phyloP scores from a whole-genome alignment of 2,329 filamentous ascomycete species.

The Coniochaeta pulveracea region DNA sequence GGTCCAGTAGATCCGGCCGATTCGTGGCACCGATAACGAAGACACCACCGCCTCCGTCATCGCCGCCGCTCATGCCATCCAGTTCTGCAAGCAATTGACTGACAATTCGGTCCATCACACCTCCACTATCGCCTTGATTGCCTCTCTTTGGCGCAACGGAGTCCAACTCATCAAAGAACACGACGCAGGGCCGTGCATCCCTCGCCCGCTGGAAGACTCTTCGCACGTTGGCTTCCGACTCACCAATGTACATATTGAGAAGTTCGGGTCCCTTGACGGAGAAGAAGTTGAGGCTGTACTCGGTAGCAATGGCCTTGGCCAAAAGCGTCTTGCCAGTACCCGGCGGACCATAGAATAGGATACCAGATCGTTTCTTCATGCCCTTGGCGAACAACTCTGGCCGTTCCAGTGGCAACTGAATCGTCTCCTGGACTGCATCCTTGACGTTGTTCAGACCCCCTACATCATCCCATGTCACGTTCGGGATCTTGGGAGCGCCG shows the following conservation, averaged over 20 bases:
- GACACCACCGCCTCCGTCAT: slow-evolving; percentile 69
- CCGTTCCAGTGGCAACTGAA: slow-evolving; percentile 81
- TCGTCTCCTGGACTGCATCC: slow-evolving; percentile 93
- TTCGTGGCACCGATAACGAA: slow-evolving; percentile 98
- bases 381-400: slow-evolving; percentile 93
- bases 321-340: slow-evolving; percentile 89
- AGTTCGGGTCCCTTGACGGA: slow-evolving; percentile 85
- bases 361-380: slow-evolving; percentile 94
- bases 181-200: slow-evolving; percentile 77
- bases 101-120: slow-evolving; percentile 97
- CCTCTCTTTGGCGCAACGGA: slow-evolving; percentile 92
- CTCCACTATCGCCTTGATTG: slow-evolving; percentile 92
- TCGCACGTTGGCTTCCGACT: slow-evolving; percentile 84
- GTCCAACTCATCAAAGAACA: slow-evolving; percentile 90
- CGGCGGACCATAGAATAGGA: slow-evolving; percentile 83
- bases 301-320: slow-evolving; percentile 85
- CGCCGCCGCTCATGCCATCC: slow-evolving; percentile 93
- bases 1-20: slow-evolving; percentile 83
- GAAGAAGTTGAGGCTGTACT: slow-evolving; percentile 92
- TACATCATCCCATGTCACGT: slow-evolving; percentile 93
- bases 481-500: slow-evolving; percentile 94
- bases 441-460: slow-evolving; percentile 90
- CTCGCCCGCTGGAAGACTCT: slow-evolving; percentile 79
- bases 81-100: slow-evolving; percentile 89
- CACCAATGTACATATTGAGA: slow-evolving; percentile 93